Evolutionary conservation across 371 early-diverging fungal species (phyloP), one percentile per base, ranked within the genome.

Genomic region (Apophysomyces variabilis): DNA sequence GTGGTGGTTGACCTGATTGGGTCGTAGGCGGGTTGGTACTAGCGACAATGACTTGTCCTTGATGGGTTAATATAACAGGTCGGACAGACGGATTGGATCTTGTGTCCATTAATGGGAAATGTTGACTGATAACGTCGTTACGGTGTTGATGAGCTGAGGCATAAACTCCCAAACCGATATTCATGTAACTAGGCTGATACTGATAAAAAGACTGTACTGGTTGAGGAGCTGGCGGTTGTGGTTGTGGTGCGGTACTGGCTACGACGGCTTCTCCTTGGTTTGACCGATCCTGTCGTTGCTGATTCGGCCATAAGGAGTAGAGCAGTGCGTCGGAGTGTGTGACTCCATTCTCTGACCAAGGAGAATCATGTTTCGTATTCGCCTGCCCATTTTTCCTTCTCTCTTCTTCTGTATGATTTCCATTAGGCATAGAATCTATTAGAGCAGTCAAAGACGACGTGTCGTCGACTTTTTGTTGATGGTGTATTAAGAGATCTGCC

Each of bases 261-360:
- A 26, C 32, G 3, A 26, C 3, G 32, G 32, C 32, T 1, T 26
- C 32, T 26, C 32, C 32, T 26, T 26, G 32, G 32, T 26, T 26
- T 26, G 32, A 26, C 32, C 32, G 1, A 37, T 60, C 61, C 16
- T 59, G 56, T 14, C 64, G 41, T 59, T 72, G 73, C 18, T 58
- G 62, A 44, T 68, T 66, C 18, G 47, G 62, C 68, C 71, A 73
- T 38, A 74, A 44, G 13, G 70, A 68, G 64, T 73, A 70, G 37
- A 69, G 61, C 56, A 73, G 62, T 32, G 65, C 38, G 54, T 68
- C 68, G 11, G 63, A 18, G 13, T 58, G 63, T 26, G 32, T 26
- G 32, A 26, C 32, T 3, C 32, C 32, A 26, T 26, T 26, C 32
- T 26, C 32, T 26, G 32, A 26, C 32, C 32, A 26, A 26, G 32